These are phyloP conservation scores for Solanum gandarillasii DNA, from an alignment of 257 asterid genomes.

Conservation along the genomic window DNA sequence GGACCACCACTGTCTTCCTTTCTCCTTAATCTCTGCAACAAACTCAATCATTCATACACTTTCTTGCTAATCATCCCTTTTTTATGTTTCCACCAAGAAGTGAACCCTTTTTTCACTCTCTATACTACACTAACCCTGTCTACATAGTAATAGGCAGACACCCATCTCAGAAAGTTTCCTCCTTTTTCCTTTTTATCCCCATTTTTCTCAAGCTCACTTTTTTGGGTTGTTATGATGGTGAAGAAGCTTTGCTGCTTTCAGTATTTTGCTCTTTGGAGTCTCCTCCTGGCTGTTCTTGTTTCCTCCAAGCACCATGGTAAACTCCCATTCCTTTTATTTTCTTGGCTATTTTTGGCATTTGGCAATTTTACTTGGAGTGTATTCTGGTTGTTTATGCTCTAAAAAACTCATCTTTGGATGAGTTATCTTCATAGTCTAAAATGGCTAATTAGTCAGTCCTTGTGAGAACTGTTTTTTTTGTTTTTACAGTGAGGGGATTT, in stretches of 20 bases:
- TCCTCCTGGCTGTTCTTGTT: conserved; percentile 26
- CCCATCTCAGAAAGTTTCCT: conserved; percentile 2
- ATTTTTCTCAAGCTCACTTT: neutral
- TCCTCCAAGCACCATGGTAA: conserved; percentile 51
- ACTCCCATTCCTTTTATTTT: neutral
- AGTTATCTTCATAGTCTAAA: neutral
- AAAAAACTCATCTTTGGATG: neutral
- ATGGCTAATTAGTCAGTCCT: neutral
- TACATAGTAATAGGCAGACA: neutral
- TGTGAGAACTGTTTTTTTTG: neutral
- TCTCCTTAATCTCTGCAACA: conserved; percentile 27
- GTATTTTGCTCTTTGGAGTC: conserved; percentile 19
- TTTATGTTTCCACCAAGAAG: conserved; percentile 11
- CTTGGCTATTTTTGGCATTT: neutral
- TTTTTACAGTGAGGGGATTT: neutral
- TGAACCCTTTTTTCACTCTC: conserved; percentile 2
- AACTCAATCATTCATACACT: conserved; percentile 10
- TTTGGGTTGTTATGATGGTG: conserved; percentile 23
- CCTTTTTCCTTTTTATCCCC: neutral
- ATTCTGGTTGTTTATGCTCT: neutral
- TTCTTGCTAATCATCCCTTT: neutral
- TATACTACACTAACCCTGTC: conserved; percentile 6
- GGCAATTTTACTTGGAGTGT: neutral
- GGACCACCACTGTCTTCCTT: conserved; percentile 38
- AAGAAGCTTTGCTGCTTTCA: conserved; percentile 9